Conservation (phyloP, 306 rosid genomes). For the Cucurbita moschata region DNA sequence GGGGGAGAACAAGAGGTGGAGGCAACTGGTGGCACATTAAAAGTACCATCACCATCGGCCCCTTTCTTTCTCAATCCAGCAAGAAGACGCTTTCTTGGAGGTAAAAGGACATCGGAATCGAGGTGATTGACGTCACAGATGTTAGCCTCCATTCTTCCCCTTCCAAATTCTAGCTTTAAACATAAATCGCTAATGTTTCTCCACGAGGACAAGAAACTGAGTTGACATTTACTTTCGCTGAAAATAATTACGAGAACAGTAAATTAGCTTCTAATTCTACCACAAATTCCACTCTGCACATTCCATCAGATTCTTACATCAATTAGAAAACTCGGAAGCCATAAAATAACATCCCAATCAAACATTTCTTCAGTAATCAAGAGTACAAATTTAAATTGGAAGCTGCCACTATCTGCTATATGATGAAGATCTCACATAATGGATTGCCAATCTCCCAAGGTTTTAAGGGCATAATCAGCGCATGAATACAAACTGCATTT, state of each 20-base stretch:
- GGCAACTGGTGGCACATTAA: slow-evolving; percentile 38
- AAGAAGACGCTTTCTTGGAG: slow-evolving; percentile 90
- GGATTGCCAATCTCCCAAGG: neutral
- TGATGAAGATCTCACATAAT: neutral
- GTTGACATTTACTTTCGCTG: slow-evolving; percentile 19
- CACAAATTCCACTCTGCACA: neutral
- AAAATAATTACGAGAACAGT: slow-evolving; percentile 1
- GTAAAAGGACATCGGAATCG: slow-evolving; percentile 85
- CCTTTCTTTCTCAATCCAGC: slow-evolving; percentile 89
- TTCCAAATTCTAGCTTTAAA: slow-evolving; percentile 9
- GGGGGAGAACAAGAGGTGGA: slow-evolving; percentile 38
- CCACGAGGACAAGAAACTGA: slow-evolving; percentile 14
- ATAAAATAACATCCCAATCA: neutral
- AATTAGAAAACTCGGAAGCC: neutral
- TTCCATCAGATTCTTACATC: neutral
- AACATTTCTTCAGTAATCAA: neutral
- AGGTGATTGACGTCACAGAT: slow-evolving; percentile 55
- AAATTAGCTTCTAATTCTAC: neutral
- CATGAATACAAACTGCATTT: neutral
- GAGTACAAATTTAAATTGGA: neutral
- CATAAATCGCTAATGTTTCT: slow-evolving; percentile 21
- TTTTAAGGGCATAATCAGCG: neutral
- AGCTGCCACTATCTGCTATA: neutral
- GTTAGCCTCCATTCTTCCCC: slow-evolving; percentile 61
- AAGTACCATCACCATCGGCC: slow-evolving; percentile 39